Conservation (phyloP, 371 early-diverging fungal species). For the Mucor sp. region DNA sequence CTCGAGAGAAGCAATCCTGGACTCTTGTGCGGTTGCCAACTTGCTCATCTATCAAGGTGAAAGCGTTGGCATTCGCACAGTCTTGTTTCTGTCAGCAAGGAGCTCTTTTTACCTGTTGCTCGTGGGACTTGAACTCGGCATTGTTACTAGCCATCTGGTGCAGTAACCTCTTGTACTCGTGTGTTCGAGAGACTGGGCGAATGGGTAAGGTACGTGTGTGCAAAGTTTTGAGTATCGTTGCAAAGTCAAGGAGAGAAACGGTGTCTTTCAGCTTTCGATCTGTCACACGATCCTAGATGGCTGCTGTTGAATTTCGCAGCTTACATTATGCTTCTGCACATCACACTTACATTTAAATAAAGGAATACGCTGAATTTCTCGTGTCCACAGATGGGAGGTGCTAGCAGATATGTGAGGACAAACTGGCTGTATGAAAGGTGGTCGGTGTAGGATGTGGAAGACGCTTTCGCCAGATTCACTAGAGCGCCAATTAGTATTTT, state of each 20-base stretch:
- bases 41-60: neutral
- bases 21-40: neutral
- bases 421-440: neutral
- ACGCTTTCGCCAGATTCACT: neutral
- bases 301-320: neutral
- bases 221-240: neutral
- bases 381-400: neutral
- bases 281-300: neutral
- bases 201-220: neutral
- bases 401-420: neutral
- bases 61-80: neutral
- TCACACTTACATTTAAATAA: neutral
- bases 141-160: neutral
- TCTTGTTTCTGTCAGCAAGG: neutral
- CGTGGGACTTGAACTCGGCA: neutral
- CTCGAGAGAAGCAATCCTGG: neutral
- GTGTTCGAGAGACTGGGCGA: neutral
- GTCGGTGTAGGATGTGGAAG: neutral
- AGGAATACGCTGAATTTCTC: neutral
- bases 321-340: neutral
- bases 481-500: neutral
- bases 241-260: neutral
- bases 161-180: neutral
- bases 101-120: neutral
- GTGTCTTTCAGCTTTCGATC: neutral